A percentile compares a stretch with the other conserved stretches of the same genome.
These are phyloP conservation scores for Microdochium bolleyi DNA, from an alignment of 2,329 filamentous ascomycete genomes.

Conservation along the genomic window DNA sequence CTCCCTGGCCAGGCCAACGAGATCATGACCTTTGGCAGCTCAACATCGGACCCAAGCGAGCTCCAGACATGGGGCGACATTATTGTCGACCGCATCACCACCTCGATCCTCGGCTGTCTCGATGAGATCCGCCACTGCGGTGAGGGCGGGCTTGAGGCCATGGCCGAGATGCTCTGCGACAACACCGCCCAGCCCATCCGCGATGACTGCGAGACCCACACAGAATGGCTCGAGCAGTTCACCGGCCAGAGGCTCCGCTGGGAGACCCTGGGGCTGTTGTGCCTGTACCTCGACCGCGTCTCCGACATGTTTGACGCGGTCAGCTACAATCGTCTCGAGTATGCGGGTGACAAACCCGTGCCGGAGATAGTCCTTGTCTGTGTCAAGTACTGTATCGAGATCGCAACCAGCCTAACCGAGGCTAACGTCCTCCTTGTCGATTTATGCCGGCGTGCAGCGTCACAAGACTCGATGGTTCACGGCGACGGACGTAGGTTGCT, in stretches of 20 bases:
- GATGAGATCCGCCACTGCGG: background rate
- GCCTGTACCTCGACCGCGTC: conserved; percentile 2
- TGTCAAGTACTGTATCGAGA: conserved; percentile 12
- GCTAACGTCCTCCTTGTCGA: conserved; percentile 30
- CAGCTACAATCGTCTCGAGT: background rate
- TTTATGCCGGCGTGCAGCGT: conserved; percentile 10
- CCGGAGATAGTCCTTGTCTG: background rate
- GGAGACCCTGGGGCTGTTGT: conserved; percentile 19
- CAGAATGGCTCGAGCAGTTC: conserved; percentile 15
- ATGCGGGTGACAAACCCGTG: background rate
- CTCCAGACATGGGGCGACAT: conserved; percentile 1
- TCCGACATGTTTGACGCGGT: conserved; percentile 1
- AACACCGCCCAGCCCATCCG: conserved; percentile 16
- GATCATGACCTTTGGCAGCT: background rate
- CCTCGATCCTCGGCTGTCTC: background rate
- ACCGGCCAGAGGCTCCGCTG: conserved; percentile 17
- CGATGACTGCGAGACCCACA: conserved; percentile 15
- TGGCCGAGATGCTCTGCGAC: conserved; percentile 10
- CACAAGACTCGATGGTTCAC: background rate
- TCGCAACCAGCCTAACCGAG: conserved; percentile 15
- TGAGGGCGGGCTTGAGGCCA: background rate
- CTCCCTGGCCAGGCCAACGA: conserved; percentile 1
- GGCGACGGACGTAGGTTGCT: background rate
- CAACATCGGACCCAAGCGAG: background rate
- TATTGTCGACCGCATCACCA: background rate